Conservation (phyloP, 305 asterid species). For the Fraxinus velutina region DNA sequence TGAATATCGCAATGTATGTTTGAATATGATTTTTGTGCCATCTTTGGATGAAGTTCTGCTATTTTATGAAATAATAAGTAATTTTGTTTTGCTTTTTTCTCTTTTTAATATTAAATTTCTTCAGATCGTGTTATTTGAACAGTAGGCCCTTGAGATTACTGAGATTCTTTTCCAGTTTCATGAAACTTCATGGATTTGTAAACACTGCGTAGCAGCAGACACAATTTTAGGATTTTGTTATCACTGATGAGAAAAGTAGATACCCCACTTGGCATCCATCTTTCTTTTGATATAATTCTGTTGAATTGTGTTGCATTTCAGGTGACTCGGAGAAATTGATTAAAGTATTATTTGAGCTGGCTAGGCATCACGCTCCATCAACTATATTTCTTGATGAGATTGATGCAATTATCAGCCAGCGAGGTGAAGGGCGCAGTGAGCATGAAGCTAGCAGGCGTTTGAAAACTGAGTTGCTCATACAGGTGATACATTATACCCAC, state of each 20-base stretch:
- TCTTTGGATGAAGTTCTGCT: background rate
- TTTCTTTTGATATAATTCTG: conserved; percentile 16
- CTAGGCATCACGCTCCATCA: conserved; percentile 96
- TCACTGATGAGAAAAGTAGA: conserved; percentile 9
- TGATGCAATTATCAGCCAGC: conserved; percentile 92
- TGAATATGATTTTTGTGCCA: conserved; percentile 3
- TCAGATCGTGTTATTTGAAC: background rate
- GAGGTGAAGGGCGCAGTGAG: conserved; percentile 95
- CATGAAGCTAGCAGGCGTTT: conserved; percentile 98
- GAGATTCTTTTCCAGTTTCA: background rate
- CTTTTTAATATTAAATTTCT: background rate
- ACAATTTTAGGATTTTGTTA: background rate
- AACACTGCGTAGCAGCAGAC: background rate
- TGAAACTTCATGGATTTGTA: background rate
- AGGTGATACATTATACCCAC: conserved; percentile 46
- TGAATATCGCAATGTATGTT: background rate
- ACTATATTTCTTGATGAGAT: conserved; percentile 96
- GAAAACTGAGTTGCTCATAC: conserved; percentile 91
- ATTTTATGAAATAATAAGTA: background rate
- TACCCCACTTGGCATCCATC: background rate
- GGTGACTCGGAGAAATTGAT: conserved; percentile 97
- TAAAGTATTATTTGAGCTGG: conserved; percentile 88
- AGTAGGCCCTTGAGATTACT: background rate
- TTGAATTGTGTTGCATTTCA: conserved; percentile 33
- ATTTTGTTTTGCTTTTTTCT: conserved; percentile 4